phyloP scores from a whole-genome alignment of 257 asterid species.

The Nicotiana knightiana region DNA sequence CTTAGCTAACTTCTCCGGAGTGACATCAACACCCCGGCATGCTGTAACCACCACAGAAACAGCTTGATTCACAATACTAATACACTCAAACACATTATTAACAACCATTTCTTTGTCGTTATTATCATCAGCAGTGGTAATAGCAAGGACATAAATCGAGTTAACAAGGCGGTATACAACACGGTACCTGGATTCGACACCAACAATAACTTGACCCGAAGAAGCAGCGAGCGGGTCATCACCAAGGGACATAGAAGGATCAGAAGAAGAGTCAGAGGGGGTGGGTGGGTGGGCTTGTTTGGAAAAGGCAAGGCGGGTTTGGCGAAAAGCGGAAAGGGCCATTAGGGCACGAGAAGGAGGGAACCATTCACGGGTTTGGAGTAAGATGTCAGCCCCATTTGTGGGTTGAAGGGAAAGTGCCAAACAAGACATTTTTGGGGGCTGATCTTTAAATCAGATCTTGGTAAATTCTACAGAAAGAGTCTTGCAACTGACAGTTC shows the following conservation, averaged over 20 bases:
- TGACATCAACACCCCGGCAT: conserved; percentile 94
- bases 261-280: conserved; percentile 22
- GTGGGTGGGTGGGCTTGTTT: conserved; percentile 39
- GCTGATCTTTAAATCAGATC: conserved; percentile 17
- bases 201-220: conserved; percentile 89
- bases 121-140: conserved; percentile 74
- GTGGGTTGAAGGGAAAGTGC: conserved; percentile 91
- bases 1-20: conserved; percentile 83
- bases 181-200: conserved; percentile 77
- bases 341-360: conserved; percentile 92
- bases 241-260: conserved; percentile 56
- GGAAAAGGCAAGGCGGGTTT: conserved; percentile 69
- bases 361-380: conserved; percentile 98
- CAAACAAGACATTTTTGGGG: conserved; percentile 59
- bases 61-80: conserved; percentile 76
- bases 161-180: conserved; percentile 87
- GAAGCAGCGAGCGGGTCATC: conserved; percentile 96
- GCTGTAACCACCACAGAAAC: conserved; percentile 90
- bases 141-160: conserved; percentile 81
- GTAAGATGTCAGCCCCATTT: conserved; percentile 77
- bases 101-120: conserved; percentile 19
- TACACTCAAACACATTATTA: conserved; percentile 88
- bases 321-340: conserved; percentile 87
- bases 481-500: neutral
- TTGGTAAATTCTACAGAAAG: neutral